Evolutionary conservation across 1,284 basidiomycete genomes (phyloP), one percentile per base, ranked within the genome.

Genomic region (Apiotrichum sp.): DNA sequence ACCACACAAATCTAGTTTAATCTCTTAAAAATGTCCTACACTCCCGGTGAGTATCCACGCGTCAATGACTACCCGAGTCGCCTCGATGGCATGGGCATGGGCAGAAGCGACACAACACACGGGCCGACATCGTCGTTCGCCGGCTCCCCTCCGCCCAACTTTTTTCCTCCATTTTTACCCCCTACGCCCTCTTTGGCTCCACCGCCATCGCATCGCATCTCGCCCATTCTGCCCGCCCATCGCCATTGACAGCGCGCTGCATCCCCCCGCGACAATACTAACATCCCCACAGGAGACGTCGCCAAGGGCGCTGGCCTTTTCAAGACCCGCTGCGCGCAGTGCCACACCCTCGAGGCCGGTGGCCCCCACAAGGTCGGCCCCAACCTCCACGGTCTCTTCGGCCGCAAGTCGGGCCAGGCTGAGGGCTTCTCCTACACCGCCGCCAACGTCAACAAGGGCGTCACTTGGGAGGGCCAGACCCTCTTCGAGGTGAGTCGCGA

Each of bases 371-470:
- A 78, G 80, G 91, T 95, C 63, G 92, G 92, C 62, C 93, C 93
- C 61, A 96, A 96, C 83, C 84, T 98, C 47, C 86, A 93, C 77
- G 93, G 93, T 86, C 70, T 77, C 83, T 81, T 67, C 70, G 95
- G 95, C 62, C 90, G 93, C 68, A 86, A 93, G 78, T 86, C 89
- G 44, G 95, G 96, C 58, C 85, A 89, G 70, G 89, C 81, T 44
- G 84, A 87, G 35, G 87, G 86, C 59, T 98, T 82, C 85, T 86
- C 86, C 11, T 98, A 96, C 82, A 95, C 93, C 53, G 85, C 89
- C 59, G 95, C 95, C 72, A 98, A 98, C 80, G 80, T 95, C 62
- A 96, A 90, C 83, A 97, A 96, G 83, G 93, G 86, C 58, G 82
- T 98, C 62, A 80, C 78, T 46, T 98, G 96, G 82, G 67, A 68